Conservation (phyloP, 495 filamentous ascomycete genomes). For the Podospora australis region DNA sequence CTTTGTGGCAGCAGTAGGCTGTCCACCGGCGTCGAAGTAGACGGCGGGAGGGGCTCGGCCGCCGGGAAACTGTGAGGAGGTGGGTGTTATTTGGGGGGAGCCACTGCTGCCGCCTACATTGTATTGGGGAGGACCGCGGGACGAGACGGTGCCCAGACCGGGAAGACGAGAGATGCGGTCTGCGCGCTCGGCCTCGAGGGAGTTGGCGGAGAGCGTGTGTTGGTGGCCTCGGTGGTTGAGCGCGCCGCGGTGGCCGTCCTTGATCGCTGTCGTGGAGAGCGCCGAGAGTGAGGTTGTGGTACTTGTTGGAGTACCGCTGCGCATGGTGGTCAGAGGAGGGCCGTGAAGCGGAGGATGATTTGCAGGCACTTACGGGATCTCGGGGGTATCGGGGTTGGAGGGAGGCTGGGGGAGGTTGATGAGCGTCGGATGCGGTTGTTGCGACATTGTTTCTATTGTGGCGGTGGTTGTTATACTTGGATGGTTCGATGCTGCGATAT, state of each 20-base stretch:
- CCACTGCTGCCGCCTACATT: too few species aligned
- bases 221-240: constrained; percentile 40
- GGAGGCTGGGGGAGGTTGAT: constrained; percentile 82
- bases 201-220: constrained; percentile 58
- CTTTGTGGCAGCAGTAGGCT: constrained; percentile 51
- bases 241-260: constrained; percentile 79
- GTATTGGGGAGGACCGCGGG: background rate
- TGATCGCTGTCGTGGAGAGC: constrained; percentile 86
- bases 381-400: constrained; percentile 81
- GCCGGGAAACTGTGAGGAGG: constrained; percentile 14
- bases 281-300: constrained; percentile 79
- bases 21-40: constrained; percentile 67
- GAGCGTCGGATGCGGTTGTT: constrained; percentile 53
- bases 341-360: background rate
- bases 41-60: constrained; percentile 27
- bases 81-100: too few species aligned
- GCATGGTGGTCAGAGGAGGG: constrained; percentile 1
- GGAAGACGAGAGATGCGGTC: constrained; percentile 89
- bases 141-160: constrained; percentile 50
- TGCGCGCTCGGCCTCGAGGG: constrained; percentile 81
- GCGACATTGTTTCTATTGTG: constrained; percentile 28
- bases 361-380: constrained; percentile 38
- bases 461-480: too few species aligned
- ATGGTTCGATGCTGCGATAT: too few species aligned
- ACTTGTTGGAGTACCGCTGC: constrained; percentile 85